Evolutionary conservation across 2,329 filamentous ascomycete genomes (phyloP), one percentile per base, ranked within the genome.

Genomic region (Xylaria sp.): DNA sequence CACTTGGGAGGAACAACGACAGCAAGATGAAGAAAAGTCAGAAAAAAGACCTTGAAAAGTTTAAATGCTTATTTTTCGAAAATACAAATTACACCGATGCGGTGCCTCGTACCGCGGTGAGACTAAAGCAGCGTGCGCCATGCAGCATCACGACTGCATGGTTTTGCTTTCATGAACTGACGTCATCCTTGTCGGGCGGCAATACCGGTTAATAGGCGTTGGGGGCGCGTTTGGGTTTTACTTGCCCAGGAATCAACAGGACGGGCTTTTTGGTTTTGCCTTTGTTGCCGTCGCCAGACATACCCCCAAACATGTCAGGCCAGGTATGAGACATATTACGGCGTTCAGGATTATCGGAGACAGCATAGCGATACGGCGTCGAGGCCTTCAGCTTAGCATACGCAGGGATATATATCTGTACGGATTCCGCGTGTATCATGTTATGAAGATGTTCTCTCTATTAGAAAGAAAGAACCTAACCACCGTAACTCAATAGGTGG

Each of bases 1-100:
- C 75, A 86, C 89, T 69, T 92, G 90, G 84, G 86, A 87, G 51
- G 83, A 82, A 65, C 80, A 83, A 70, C 80, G 81, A 57, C 78
- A 80, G 20, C 60, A 66, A 41, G 80, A 83, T 34, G 81, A 81
- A 50, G 81, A 83, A 67, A 82, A 84, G 68, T 63, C 74, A 18
- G 73, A 80, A 60, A 65, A 63, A 56, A 65, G 67, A 23, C 54
- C 68, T 44, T 73, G 62, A 73, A 46, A 28, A 46, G 41, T 18
- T 37, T 25, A 37, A 44, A 54, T 58, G 32, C 28, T 28, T 28
- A 28, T 23, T 39, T 37, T 54, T 59, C 48, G 20, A 60, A 44
- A n/a, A 37, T 20, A 48, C 39, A 44, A 41, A 46, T 44, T 50
- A 44, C 12, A 46, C n/a, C 13, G 9, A 41, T 34, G 51, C 34